Base-by-base conservation (phyloP, 2,329 filamentous ascomycete genomes). In the Paraphaeosphaeria minitans region DNA sequence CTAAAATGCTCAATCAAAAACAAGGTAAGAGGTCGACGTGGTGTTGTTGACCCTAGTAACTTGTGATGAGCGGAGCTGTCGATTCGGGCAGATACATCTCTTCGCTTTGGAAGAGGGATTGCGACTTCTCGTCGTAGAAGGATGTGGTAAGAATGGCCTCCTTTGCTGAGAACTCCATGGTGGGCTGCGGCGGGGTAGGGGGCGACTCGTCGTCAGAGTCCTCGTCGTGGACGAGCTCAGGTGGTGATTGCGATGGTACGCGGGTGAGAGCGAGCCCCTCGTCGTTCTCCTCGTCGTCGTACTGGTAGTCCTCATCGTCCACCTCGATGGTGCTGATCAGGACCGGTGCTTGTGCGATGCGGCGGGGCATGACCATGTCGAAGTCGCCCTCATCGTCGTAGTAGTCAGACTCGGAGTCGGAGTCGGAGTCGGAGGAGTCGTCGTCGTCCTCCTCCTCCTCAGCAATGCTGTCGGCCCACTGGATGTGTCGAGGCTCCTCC, bases 391-490 rank as follows among this genome's bases (percentile, higher is more conserved):
- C 81, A 58, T 85, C 83, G 65, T 83, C 83, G 69, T 81, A 77
- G 9, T 78, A 82, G 60, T 85, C 84, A 14, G 82, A 85, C 55
- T 86, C 84, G 31, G 73, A 78, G 66, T 83, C 80, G 42, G 78
- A 78, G 66, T 83, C 80, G 42, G 78, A 81, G 58, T 76, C 73
- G 21, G 70, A 71, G 57, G 78, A 76, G 72, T 78, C 80, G 56
- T 75, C 73, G 72, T 85, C 88, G 66, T 92, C 89, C 61, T 92
- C 89, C 78, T 92, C 89, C 61, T 92, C 89, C 78, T 93, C 90
- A 60, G 85, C 83, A 63, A 93, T 85, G 56, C 86, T 84, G 77
- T 96, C 91, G 72, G 91, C 91, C 92, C 92, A 97, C 83, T 94
- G 90, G 69, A 96, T 87, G 81, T 91, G 91, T 77, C 85, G 86